Evolutionary conservation across 2,329 filamentous ascomycete genomes (phyloP).

Genomic region (Colletotrichum gloeosporioides): DNA sequence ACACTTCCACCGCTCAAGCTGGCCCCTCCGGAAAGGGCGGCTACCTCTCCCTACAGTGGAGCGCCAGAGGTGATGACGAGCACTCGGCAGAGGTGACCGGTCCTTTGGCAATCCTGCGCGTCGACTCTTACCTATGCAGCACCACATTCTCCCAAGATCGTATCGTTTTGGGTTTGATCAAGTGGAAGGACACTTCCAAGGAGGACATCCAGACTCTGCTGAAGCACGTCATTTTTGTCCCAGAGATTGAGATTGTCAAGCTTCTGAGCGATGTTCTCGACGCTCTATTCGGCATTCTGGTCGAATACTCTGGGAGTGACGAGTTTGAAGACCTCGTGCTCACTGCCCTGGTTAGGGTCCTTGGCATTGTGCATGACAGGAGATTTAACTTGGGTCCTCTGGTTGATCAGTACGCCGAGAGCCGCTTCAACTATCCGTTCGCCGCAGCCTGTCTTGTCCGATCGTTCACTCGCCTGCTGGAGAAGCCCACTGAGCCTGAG

Average conservation of each 20-base stretch:
- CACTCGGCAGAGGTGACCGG: conserved; percentile 78
- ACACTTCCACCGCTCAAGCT: conserved; percentile 72
- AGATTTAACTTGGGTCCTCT: conserved; percentile 90
- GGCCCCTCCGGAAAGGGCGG: conserved; percentile 77
- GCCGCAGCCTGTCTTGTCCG: conserved; percentile 87
- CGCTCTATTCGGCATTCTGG: conserved; percentile 87
- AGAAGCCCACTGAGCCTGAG: conserved; percentile 82
- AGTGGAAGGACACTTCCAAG: conserved; percentile 80
- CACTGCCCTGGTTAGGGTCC: conserved; percentile 83
- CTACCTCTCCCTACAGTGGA: conserved; percentile 87
- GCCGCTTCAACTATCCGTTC: conserved; percentile 90
- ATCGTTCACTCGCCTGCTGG: conserved; percentile 83
- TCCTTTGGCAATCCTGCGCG: conserved; percentile 77
- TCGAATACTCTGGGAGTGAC: conserved; percentile 89
- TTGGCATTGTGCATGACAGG: conserved; percentile 93
- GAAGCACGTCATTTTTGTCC: conserved; percentile 87
- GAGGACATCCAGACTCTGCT: conserved; percentile 77
- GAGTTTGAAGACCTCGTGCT: conserved; percentile 95
- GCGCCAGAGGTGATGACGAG: conserved; percentile 68
- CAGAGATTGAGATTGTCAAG: conserved; percentile 98
- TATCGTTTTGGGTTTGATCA: conserved; percentile 80
- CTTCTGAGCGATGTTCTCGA: conserved; percentile 88
- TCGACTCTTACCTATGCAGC: conserved; percentile 90
- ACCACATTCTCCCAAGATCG: conserved; percentile 95
- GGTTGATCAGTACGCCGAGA: conserved; percentile 90